Base-by-base conservation (phyloP, 257 asterid species). In the Fraxinus anomala region DNA sequence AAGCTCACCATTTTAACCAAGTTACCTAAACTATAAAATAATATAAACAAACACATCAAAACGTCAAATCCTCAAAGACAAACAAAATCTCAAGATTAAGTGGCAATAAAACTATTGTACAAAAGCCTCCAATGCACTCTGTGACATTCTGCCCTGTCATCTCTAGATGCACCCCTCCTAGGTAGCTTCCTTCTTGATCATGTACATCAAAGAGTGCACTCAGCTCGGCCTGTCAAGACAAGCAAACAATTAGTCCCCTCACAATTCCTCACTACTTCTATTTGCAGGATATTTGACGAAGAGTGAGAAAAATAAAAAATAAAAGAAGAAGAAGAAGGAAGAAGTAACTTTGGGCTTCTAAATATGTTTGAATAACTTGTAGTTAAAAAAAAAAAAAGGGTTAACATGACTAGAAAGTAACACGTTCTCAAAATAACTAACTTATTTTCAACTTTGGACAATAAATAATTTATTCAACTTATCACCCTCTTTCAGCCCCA, bases 181-280 rank as follows among this genome's bases (percentile, higher is more conserved):
- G 33, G 68, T 61, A 59, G 30, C 67, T 59, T 21, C 67, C 67
- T 23, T 59, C 67, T 59, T 59, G 67, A 21, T 59, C 67, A 6
- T 59, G 67, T 7, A 73, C 76, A 28, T 73, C 44, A 49, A 47
- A 73, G 76, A 47, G 47, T 14, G 76, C 76, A 14, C 67, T 73
- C 40, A 47, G 40, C 16, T 73, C 68, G 1, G 67, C 76, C 76
- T 73, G 59, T 4, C n/a, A 73, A 70, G 44, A 70, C 37, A 37
- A 1, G n/a, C 36, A 26, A 11, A 3, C 23, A 5, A 68, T 68
- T 17, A 68, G 13, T 28, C 59, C 16, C 19, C n/a, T 14, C 6
- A 3, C 6, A 49, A 14, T 17, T 49, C 59, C 59, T 14, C 21
- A 5, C 6, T 49, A 49, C 5, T 12, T 49, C 19, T 49, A 16